Evolutionary conservation across 2,329 filamentous ascomycete species (phyloP).

Genomic region (Bertia moriformis): DNA sequence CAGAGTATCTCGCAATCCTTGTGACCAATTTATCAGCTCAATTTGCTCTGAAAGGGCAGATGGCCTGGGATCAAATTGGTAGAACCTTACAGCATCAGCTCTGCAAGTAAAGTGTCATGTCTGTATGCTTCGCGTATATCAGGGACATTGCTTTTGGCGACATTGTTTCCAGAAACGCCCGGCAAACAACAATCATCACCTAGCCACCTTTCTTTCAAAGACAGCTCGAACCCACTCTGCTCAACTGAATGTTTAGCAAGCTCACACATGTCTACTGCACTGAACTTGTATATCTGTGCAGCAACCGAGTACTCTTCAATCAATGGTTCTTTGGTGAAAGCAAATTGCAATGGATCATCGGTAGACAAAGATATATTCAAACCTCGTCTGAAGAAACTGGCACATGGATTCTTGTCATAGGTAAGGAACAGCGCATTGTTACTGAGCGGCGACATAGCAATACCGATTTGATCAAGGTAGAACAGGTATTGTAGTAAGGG

Average conservation of each 20-base stretch:
- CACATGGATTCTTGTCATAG: slow-evolving; percentile 91
- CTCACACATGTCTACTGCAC: slow-evolving; percentile 95
- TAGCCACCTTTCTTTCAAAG: slow-evolving; percentile 83
- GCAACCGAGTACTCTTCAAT: slow-evolving; percentile 98
- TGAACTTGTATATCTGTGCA: slow-evolving; percentile 96
- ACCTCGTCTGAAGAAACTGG: slow-evolving; percentile 87
- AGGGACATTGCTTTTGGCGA: slow-evolving; percentile 92
- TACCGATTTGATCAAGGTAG: slow-evolving; percentile 93
- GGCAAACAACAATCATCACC: slow-evolving; percentile 64
- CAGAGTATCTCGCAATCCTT: no score
- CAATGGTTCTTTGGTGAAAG: slow-evolving; percentile 92
- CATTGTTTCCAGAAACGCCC: slow-evolving; percentile 73
- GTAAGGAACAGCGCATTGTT: slow-evolving; percentile 95
- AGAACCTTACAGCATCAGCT: slow-evolving; percentile 62
- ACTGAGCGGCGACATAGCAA: slow-evolving; percentile 97
- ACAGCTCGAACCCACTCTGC: slow-evolving; percentile 84
- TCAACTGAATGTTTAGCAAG: slow-evolving; percentile 88
- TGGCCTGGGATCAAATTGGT: no score
- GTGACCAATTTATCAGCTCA: no score
- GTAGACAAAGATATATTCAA: slow-evolving; percentile 93
- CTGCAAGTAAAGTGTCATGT: slow-evolving; percentile 71
- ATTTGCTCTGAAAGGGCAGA: no score
- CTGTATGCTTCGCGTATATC: slow-evolving; percentile 83
- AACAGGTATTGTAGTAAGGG: slow-evolving; percentile 92
- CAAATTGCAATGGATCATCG: slow-evolving; percentile 92